A percentile compares a stretch with the other conserved stretches of the same genome.
Evolutionary conservation across 2,329 filamentous ascomycete species (phyloP).

Genomic region (Trichothecium roseum): DNA sequence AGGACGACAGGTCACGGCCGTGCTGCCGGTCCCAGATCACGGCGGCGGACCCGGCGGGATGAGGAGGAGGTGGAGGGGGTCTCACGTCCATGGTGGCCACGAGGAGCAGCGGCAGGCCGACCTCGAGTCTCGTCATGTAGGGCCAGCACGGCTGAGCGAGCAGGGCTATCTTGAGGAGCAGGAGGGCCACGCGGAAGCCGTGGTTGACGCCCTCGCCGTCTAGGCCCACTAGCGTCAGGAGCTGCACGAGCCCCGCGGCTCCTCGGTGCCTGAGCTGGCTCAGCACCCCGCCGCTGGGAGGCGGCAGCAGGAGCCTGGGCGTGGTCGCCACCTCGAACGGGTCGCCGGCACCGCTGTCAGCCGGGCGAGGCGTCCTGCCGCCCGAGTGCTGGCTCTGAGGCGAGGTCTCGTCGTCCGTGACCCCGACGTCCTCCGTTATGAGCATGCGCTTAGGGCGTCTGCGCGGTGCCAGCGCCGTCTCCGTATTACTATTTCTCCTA

Average conservation of each 20-base stretch:
- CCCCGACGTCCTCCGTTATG: no score
- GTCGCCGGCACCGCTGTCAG: no score
- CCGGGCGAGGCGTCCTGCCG: no score
- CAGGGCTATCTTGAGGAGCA: constrained; percentile 57
- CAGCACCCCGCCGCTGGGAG: constrained; percentile 1
- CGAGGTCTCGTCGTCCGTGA: no score
- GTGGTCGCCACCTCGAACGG: constrained; percentile 3
- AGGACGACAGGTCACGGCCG: constrained; percentile 7
- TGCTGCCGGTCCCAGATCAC: constrained; percentile 5
- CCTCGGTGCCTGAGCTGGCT: not conserved
- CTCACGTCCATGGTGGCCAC: constrained; percentile 59
- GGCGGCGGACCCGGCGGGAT: constrained; percentile 4
- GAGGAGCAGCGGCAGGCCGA: constrained; percentile 57
- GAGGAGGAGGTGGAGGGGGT: constrained; percentile 21
- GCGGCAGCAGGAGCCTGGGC: constrained; percentile 1
- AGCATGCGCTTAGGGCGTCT: no score
- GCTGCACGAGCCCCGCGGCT: not conserved
- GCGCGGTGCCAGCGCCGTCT: no score
- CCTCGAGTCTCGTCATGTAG: constrained; percentile 51
- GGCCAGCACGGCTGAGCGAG: constrained; percentile 63
- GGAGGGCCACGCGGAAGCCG: constrained; percentile 43
- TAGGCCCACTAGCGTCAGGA: not conserved
- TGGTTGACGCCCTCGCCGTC: constrained; percentile 3
- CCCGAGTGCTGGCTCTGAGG: no score
- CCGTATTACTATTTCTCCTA: no score